Evolutionary conservation across 257 asterid genomes (phyloP).

Genomic region (Parsonsia alboflavescens): DNA sequence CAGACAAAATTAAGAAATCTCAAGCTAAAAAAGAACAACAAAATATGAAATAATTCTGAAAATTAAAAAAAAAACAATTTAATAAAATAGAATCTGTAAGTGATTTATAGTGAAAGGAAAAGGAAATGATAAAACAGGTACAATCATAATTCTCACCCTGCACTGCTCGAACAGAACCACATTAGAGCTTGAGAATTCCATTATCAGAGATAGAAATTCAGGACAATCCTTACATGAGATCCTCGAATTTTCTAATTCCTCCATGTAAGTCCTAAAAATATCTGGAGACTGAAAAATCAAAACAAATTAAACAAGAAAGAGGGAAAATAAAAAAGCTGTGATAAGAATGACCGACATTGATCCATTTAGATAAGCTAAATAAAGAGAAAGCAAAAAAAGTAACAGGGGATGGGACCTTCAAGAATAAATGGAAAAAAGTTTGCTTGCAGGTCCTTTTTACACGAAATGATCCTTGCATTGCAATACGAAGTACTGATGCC

Average conservation of each 20-base stretch:
- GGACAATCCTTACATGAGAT: constrained; percentile 72
- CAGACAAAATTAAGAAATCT: neutral
- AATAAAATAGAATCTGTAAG: neutral
- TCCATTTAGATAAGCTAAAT: constrained; percentile 4
- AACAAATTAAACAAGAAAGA: constrained; percentile 8
- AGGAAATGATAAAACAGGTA: constrained; percentile 4
- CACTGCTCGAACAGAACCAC: constrained; percentile 50
- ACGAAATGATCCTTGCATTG: constrained; percentile 65
- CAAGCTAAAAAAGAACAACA: neutral
- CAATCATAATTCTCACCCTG: constrained; percentile 47
- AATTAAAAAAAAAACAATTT: neutral
- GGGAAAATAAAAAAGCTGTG: constrained; percentile 10
- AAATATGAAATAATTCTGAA: neutral
- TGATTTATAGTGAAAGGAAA: neutral
- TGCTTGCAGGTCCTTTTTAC: constrained; percentile 65
- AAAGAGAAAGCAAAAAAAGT: constrained; percentile 13
- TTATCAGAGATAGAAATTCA: constrained; percentile 53
- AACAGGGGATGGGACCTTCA: constrained; percentile 49
- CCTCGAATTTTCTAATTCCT: constrained; percentile 68
- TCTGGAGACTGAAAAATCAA: constrained; percentile 65
- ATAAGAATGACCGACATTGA: constrained; percentile 5
- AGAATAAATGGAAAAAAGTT: constrained; percentile 50
- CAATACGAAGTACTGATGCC: constrained; percentile 60
- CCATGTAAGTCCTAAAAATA: constrained; percentile 56
- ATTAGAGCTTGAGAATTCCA: constrained; percentile 53